These are phyloP conservation scores for Trapa incisa DNA, from an alignment of 345 rosid genomes.

Conservation along the genomic window DNA sequence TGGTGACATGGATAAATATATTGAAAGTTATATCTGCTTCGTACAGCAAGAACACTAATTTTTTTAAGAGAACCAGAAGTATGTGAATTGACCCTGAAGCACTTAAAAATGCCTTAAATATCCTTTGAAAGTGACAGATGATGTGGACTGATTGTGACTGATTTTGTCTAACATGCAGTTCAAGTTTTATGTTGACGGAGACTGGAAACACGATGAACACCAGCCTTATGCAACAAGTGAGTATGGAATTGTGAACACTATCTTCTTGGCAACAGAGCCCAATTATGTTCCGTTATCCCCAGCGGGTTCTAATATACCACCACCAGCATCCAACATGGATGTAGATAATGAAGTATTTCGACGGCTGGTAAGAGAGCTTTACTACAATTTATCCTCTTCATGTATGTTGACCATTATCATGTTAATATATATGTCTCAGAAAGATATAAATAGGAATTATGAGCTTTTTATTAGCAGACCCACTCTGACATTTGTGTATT, in stretches of 20 bases:
- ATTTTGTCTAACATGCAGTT: conserved; percentile 32
- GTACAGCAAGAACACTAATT: neutral
- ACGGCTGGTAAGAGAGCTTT: conserved; percentile 30
- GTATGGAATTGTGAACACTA: conserved; percentile 63
- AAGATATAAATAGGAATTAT: neutral
- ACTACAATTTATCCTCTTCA: neutral
- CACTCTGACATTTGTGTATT: neutral
- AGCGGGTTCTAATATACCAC: conserved; percentile 21
- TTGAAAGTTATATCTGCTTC: neutral
- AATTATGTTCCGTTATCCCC: conserved; percentile 22
- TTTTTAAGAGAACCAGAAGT: neutral
- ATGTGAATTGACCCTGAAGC: neutral
- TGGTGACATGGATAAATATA: neutral
- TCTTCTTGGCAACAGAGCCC: conserved; percentile 40
- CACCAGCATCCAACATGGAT: conserved; percentile 48
- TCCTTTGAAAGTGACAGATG: neutral
- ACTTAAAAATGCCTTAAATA: neutral
- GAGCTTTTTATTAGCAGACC: too few relatives aligned
- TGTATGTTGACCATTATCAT: neutral
- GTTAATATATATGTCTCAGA: neutral
- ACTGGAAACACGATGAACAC: conserved; percentile 83
- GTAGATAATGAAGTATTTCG: conserved; percentile 47
- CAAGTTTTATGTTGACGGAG: conserved; percentile 84
- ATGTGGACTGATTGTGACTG: neutral
- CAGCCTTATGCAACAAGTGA: conserved; percentile 41